Evolutionary conservation across 169 alveolate species (phyloP).

Genomic region (Eimeria zaria): DNA sequence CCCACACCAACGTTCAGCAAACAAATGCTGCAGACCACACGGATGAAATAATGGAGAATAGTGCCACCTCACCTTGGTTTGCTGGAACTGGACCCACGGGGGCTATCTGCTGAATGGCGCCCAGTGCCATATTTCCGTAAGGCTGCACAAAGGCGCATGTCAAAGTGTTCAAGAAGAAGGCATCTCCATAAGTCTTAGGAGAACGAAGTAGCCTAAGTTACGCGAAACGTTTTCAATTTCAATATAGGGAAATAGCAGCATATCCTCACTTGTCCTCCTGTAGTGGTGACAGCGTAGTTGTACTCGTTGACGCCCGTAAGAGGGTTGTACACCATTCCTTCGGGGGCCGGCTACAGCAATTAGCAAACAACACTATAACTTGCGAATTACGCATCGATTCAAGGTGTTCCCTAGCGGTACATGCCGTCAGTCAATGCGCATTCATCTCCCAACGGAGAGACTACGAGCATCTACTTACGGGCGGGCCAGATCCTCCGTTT

Average conservation of each 20-base stretch:
- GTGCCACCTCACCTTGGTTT: conserved; percentile 58
- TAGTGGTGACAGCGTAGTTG: conserved; percentile 49
- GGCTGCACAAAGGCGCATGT: conserved; percentile 55
- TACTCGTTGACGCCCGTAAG: conserved; percentile 66
- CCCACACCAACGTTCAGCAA: background rate
- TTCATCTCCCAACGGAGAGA: background rate
- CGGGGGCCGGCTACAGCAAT: conserved; percentile 64
- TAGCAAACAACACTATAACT: background rate
- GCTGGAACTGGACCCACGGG: conserved; percentile 52
- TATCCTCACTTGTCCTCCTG: conserved; percentile 39
- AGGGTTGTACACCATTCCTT: conserved; percentile 66
- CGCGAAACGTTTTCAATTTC: background rate
- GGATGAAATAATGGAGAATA: background rate
- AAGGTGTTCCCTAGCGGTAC: background rate
- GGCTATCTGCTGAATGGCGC: conserved; percentile 76
- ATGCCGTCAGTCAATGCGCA: background rate
- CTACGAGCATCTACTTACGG: conserved; percentile 1
- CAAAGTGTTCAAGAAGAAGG: background rate
- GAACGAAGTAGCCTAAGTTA: background rate
- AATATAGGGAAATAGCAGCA: background rate
- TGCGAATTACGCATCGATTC: background rate
- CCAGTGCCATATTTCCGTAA: conserved; percentile 61
- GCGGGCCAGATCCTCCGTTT: conserved; percentile 38
- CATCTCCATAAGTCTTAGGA: background rate
- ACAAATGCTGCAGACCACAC: background rate